Conservation (phyloP, 371 early-diverging fungal species). For the Batkoa obscura region DNA sequence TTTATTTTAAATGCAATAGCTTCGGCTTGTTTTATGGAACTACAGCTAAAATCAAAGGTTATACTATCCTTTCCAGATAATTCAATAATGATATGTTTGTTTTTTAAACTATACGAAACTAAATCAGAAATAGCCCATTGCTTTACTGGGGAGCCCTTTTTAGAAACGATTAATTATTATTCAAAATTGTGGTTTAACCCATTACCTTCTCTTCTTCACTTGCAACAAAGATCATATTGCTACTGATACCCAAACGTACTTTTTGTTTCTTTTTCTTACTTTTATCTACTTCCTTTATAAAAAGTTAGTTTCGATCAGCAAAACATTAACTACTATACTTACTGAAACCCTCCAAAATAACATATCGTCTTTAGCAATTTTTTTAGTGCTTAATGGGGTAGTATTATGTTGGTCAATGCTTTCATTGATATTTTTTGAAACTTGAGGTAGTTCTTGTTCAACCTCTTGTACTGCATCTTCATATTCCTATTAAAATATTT, state of each 20-base stretch:
- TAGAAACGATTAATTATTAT: neutral
- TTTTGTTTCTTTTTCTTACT: slow-evolving; percentile 59
- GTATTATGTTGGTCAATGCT: neutral
- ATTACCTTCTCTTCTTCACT: slow-evolving; percentile 48
- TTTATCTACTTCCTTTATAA: slow-evolving; percentile 33
- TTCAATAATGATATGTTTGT: neutral
- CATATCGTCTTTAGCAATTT: slow-evolving; percentile 6
- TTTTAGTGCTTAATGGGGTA: neutral
- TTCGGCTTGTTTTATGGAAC: slow-evolving; percentile 1
- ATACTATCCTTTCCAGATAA: neutral
- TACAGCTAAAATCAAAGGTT: slow-evolving; percentile 1
- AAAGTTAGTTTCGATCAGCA: neutral
- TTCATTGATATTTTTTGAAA: neutral
- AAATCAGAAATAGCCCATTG: neutral
- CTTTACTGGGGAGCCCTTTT: neutral
- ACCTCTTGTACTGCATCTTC: neutral
- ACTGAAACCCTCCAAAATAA: slow-evolving; percentile 6
- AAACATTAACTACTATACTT: neutral
- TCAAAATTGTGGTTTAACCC: neutral
- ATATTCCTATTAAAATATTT: no score
- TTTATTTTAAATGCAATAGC: slow-evolving; percentile 1
- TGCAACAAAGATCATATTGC: slow-evolving; percentile 39
- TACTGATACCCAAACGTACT: slow-evolving; percentile 46
- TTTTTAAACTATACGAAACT: neutral
- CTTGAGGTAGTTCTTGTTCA: neutral